Evolutionary conservation across 148 eudicot genomes (phyloP).

Genomic region (Rheum nobile): DNA sequence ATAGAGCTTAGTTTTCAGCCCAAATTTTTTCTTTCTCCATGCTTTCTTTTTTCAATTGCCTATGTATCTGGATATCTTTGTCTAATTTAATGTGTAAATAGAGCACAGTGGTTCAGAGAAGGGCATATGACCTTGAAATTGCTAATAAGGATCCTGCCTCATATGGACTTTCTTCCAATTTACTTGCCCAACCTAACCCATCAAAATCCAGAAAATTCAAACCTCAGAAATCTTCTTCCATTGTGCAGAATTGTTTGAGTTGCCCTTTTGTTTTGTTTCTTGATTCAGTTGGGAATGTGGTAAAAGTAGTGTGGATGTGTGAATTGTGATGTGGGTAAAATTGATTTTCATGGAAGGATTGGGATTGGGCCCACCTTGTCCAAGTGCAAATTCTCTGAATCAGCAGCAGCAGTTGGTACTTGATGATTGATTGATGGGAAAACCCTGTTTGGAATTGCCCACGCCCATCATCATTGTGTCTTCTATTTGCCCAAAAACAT

Average conservation of each 20-base stretch:
- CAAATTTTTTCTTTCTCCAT: not conserved
- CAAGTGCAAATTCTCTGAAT: constrained; percentile 10
- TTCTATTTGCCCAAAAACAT: not conserved
- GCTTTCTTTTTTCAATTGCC: not conserved
- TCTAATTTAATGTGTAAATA: constrained; percentile 44
- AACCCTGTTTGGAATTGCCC: not conserved
- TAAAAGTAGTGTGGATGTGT: not conserved
- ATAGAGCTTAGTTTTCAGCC: constrained; percentile 7
- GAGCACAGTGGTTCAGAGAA: constrained; percentile 24
- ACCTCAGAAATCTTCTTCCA: too few relatives aligned
- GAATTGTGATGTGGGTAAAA: not conserved
- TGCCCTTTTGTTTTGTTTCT: too few relatives aligned
- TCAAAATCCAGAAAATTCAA: too few relatives aligned
- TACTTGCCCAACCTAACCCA: too few relatives aligned
- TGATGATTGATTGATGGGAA: not conserved
- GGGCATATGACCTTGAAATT: not conserved
- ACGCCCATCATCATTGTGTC: constrained; percentile 6
- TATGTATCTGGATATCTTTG: not conserved
- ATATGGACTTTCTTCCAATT: too few relatives aligned
- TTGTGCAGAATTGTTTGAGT: not conserved
- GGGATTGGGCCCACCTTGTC: constrained; percentile 10
- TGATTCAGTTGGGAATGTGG: too few relatives aligned
- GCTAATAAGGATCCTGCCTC: not conserved
- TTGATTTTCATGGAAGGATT: not conserved
- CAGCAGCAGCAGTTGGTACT: not conserved